Evolutionary conservation across 805 yeast species (phyloP), one percentile per base, ranked within the genome.

Genomic region (Wickerhamiella allomyrinae): DNA sequence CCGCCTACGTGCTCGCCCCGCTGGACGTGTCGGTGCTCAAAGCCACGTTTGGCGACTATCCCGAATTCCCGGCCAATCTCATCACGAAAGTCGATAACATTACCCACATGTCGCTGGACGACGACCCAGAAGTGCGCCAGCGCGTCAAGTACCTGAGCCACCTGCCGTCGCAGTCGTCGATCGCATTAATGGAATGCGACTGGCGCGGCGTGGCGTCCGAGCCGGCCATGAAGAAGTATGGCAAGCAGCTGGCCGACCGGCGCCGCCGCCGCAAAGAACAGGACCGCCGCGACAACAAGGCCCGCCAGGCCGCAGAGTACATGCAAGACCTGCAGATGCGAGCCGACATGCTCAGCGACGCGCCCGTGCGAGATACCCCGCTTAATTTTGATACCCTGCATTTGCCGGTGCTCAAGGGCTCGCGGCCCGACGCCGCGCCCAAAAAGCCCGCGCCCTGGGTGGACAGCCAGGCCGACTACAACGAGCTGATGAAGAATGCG

Each of bases 101-200:
- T 29, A 70, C 66, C 38, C 71, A 71, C 54, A 93, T 81, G 29
- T 66, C 79, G 17, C 71, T 78, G 2, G 71, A 79, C 0, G 77
- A 73, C 13, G 74, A 74, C n/a, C 31, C 13, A 14, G 31, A 27
- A 7, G 49, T 79, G 53, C 52, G 73, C 2, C 70, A 72, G 40
- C 74, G 77, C 49, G 70, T 70, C 57, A 87, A 85, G 58, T 85
- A 81, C 57, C 61, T 91, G 43, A 70, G 81, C 1, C 89, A 89
- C 58, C 60, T 86, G 19, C 96, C 98, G 0, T 57, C 74, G 22
- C 96, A 96, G 1, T 79, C 95, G 0, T 81, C 79, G 41, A 59
- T 89, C 34, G 93, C 86, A 9, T 76, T 83, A 48, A 56, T 91
- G 42, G 97, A 91, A 52, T 71, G 95, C 40, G 79, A 84, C 56